phyloP scores from a whole-genome alignment of 2,329 filamentous ascomycete genomes.

The Botrytis medusae region DNA sequence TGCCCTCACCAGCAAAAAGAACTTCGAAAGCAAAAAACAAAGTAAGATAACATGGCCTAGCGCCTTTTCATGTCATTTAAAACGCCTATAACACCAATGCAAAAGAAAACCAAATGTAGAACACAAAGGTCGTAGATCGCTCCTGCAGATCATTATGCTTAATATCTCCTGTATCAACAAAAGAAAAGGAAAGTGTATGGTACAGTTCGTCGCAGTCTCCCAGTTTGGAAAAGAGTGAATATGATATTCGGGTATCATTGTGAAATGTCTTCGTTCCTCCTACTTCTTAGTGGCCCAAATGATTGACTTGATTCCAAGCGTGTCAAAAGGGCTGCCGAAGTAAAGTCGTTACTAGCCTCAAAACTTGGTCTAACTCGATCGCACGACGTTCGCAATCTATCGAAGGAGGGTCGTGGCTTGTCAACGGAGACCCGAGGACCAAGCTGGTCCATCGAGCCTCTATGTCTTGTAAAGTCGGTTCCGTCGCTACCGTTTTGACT shows the following conservation, averaged over 20 bases:
- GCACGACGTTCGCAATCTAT: slow-evolving; percentile 82
- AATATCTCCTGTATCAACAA: slow-evolving; percentile 42
- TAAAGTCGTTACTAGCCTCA: slow-evolving; percentile 87
- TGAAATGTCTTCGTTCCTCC: slow-evolving; percentile 26
- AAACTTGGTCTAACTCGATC: slow-evolving; percentile 81
- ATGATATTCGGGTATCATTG: slow-evolving; percentile 27
- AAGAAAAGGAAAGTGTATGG: slow-evolving; percentile 40
- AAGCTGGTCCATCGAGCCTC: slow-evolving; percentile 57
- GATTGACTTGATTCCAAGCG: slow-evolving; percentile 73
- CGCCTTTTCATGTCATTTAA: slow-evolving; percentile 22
- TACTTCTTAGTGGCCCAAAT: slow-evolving; percentile 33
- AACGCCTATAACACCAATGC: slow-evolving; percentile 37
- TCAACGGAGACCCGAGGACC: slow-evolving; percentile 44
- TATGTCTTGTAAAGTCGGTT: slow-evolving; percentile 78
- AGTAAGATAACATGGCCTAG: slow-evolving; percentile 16
- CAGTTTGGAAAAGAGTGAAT: slow-evolving; percentile 18
- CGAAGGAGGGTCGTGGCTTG: slow-evolving; percentile 77
- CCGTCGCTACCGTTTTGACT: slow-evolving; percentile 93
- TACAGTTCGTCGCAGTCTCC: slow-evolving; percentile 32
- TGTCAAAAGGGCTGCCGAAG: slow-evolving; percentile 80
- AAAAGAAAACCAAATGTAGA: slow-evolving; percentile 32
- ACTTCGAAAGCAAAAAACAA: neutral
- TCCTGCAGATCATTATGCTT: slow-evolving; percentile 52
- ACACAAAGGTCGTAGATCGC: slow-evolving; percentile 46
- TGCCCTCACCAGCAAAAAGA: slow-evolving; percentile 11